Evolutionary conservation across 768 basidiomycete genomes (phyloP).

Genomic region (Gelatoporia subvermispora): DNA sequence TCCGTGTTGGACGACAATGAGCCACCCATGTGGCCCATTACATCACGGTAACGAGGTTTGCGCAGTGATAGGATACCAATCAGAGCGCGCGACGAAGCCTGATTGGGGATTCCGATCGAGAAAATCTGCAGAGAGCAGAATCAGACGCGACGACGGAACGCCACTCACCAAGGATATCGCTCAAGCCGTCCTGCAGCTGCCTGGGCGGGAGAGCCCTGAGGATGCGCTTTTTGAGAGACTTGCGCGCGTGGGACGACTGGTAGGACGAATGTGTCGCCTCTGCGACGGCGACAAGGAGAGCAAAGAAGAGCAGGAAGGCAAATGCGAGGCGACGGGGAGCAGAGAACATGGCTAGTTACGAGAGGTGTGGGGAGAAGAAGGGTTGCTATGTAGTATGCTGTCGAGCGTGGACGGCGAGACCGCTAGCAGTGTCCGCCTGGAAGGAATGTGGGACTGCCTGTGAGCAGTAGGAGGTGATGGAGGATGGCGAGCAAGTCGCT

Average conservation of each 20-base stretch:
- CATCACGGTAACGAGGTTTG: too few relatives aligned
- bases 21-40: too few relatives aligned
- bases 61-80: too few relatives aligned
- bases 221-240: conserved; percentile 16
- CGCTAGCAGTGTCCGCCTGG: conserved; percentile 20
- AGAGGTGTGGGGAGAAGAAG: conserved; percentile 23
- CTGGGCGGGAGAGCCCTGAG: background rate
- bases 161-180: too few relatives aligned
- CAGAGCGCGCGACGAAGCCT: too few relatives aligned
- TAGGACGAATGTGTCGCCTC: conserved; percentile 38
- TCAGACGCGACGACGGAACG: too few relatives aligned
- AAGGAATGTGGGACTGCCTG: conserved; percentile 40
- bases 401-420: conserved; percentile 28
- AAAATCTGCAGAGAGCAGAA: too few relatives aligned
- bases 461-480: conserved; percentile 14
- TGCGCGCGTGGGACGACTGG: conserved; percentile 30
- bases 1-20: too few relatives aligned
- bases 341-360: conserved; percentile 5
- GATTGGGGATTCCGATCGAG: background rate
- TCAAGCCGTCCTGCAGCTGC: too few relatives aligned
- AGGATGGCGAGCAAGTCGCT: conserved; percentile 1
- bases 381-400: conserved; percentile 26
- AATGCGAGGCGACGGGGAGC: conserved; percentile 15
- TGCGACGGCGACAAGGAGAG: conserved; percentile 20
- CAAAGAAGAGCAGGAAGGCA: conserved; percentile 18